Base-by-base conservation (phyloP, 345 rosid genomes). In the Eucalyptus urophylla region DNA sequence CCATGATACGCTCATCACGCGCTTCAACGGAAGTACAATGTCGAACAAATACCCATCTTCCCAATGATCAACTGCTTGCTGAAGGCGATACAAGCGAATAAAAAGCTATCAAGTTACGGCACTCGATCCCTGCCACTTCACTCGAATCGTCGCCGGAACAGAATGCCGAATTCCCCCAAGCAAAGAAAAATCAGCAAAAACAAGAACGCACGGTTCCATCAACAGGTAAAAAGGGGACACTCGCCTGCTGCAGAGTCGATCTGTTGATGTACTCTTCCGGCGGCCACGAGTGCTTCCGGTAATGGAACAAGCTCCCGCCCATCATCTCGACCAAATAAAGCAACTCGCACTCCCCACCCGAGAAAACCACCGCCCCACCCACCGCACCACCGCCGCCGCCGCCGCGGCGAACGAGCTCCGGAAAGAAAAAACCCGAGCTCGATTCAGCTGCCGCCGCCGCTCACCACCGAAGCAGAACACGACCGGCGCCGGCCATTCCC, bases 201-300 rank as follows among this genome's bases (percentile, higher is more conserved):
- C 47, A 11, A 76, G 47, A 76, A 22, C 10, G 5, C 54, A 21
- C 25, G 29, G 21, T 40, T 49, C 88, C 85, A 89, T 91, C 89
- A 67, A 90, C 90, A 92, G 21, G 44, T 10, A 9, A 44, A 21
- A 47, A 4, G 22, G 86, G 29, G 50, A 80, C 37, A n/a, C 87
- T 17, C 25, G 47, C 99, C 94, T 96, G 90, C 89, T 96, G 99
- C 91, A 97, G 90, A 76, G 98, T 95, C 56, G 50, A 87, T 92
- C 89, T 93, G 94, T 91, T 95, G 93, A 97, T 93, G 90, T 96
- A 97, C 87, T 97, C 99, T 88, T 97, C 99, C 33, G 99, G 92
- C 14, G 99, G 99, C 99, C 99, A 97, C 56, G 99, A 97, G 90
- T 95, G 93, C 93, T 94, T 97, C 88, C 96, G 95, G 87, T 92